Percentiles rank a stretch among this genome's conserved stretches.
Conservation (phyloP, 2,329 filamentous ascomycete genomes). For the Juglanconis juglandina region DNA sequence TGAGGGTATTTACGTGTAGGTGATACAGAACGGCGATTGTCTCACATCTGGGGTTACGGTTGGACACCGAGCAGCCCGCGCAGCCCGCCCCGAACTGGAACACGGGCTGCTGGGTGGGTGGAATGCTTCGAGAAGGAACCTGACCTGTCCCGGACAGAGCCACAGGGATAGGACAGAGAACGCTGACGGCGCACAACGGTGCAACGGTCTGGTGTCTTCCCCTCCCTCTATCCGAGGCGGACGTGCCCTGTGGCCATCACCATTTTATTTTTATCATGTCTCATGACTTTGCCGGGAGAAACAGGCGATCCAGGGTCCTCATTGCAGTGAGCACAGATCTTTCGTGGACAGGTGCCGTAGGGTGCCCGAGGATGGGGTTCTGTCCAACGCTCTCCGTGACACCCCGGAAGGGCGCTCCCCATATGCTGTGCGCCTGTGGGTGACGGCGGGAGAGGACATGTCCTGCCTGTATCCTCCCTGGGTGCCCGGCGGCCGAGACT, state of each 20-base stretch:
- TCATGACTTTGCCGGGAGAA: background rate
- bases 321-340: background rate
- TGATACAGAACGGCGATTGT: slow-evolving; percentile 15
- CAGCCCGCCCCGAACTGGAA: background rate
- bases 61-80: slow-evolving; percentile 14
- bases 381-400: slow-evolving; percentile 4
- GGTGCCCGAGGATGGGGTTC: background rate
- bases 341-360: background rate
- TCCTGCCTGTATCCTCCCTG: background rate
- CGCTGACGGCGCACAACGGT: background rate
- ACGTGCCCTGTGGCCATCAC: background rate
- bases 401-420: background rate
- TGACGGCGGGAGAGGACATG: background rate
- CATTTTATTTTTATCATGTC: background rate
- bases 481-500: too few relatives aligned
- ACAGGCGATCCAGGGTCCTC: background rate
- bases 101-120: background rate
- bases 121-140: slow-evolving; percentile 9
- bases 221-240: background rate
- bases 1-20: background rate
- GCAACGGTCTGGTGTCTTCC: background rate
- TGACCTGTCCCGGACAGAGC: too few relatives aligned
- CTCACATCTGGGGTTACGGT: slow-evolving; percentile 15
- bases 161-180: background rate
- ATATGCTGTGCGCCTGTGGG: background rate